These are phyloP conservation scores for Backusella mclennaniae DNA, from an alignment of 192 early-diverging fungal genomes.

Conservation along the genomic window DNA sequence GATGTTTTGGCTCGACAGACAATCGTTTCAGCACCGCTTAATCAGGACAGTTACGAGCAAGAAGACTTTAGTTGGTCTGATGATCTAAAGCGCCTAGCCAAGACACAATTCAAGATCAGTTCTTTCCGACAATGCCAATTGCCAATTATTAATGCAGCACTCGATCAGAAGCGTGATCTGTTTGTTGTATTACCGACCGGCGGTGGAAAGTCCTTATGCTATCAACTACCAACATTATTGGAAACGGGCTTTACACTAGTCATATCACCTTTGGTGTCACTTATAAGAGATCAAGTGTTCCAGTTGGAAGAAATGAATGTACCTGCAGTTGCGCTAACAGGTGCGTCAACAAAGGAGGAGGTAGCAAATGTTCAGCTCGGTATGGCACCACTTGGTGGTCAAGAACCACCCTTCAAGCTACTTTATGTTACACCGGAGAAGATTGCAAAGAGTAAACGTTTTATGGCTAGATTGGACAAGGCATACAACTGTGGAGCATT, in stretches of 20 bases:
- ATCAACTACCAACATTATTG: constrained; percentile 86
- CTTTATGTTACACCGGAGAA: constrained; percentile 92
- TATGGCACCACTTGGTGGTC: constrained; percentile 52
- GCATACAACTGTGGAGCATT: constrained; percentile 56
- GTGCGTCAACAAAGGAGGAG: constrained; percentile 54
- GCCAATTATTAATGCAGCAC: constrained; percentile 82
- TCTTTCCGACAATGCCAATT: constrained; percentile 83
- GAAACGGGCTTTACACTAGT: constrained; percentile 83
- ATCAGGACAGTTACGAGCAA: constrained; percentile 31
- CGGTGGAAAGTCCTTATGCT: constrained; percentile 93
- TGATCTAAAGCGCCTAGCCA: constrained; percentile 36
- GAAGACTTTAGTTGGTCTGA: constrained; percentile 53
- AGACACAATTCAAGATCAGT: constrained; percentile 44
- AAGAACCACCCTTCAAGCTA: constrained; percentile 53
- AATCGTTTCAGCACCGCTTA: not conserved
- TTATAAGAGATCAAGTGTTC: constrained; percentile 92
- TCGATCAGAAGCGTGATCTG: constrained; percentile 70
- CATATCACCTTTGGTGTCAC: constrained; percentile 86
- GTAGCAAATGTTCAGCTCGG: constrained; percentile 46
- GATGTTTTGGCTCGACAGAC: not conserved
- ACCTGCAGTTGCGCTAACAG: constrained; percentile 45
- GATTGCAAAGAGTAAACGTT: constrained; percentile 69
- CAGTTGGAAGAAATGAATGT: constrained; percentile 54
- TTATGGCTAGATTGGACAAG: constrained; percentile 52
- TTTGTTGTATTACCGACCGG: constrained; percentile 97